phyloP scores from a whole-genome alignment of 345 rosid genomes.

The Syzygium oleosum region DNA sequence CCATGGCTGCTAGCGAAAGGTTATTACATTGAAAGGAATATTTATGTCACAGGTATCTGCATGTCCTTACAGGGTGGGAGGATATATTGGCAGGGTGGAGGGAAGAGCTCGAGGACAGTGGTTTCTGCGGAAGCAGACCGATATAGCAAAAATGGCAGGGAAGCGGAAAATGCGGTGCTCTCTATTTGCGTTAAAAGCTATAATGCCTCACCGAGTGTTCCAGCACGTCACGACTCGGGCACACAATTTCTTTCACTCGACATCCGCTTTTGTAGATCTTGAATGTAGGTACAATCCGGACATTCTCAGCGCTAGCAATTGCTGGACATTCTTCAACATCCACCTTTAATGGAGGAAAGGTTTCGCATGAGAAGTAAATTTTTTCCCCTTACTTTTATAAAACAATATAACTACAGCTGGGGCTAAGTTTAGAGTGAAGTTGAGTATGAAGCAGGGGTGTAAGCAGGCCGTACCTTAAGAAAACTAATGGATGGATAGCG shows the following conservation, averaged over 20 bases:
- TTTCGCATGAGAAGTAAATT: not conserved
- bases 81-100: conserved; percentile 13
- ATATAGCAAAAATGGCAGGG: conserved; percentile 8
- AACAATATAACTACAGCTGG: not conserved
- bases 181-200: conserved; percentile 48
- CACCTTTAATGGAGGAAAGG: conserved; percentile 36
- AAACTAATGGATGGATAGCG: conserved; percentile 83
- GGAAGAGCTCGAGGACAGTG: conserved; percentile 12
- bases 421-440: not conserved
- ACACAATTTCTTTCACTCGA: conserved; percentile 81
- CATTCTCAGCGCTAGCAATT: conserved; percentile 63
- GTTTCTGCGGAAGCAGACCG: not conserved
- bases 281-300: conserved; percentile 90
- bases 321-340: conserved; percentile 48
- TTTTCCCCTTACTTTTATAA: not conserved
- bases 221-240: conserved; percentile 80
- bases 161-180: conserved; percentile 7
- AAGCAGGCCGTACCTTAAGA: conserved; percentile 50
- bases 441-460: not conserved
- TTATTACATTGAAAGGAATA: conserved; percentile 26
- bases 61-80: conserved; percentile 20
- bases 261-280: conserved; percentile 81
- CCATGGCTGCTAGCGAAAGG: conserved; percentile 22
- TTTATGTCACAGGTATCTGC: conserved; percentile 44
- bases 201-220: conserved; percentile 96